A percentile compares a stretch with the other conserved stretches of the same genome.
Conservation (phyloP, 1,284 basidiomycete genomes). For the Violaceomyces palustris region DNA sequence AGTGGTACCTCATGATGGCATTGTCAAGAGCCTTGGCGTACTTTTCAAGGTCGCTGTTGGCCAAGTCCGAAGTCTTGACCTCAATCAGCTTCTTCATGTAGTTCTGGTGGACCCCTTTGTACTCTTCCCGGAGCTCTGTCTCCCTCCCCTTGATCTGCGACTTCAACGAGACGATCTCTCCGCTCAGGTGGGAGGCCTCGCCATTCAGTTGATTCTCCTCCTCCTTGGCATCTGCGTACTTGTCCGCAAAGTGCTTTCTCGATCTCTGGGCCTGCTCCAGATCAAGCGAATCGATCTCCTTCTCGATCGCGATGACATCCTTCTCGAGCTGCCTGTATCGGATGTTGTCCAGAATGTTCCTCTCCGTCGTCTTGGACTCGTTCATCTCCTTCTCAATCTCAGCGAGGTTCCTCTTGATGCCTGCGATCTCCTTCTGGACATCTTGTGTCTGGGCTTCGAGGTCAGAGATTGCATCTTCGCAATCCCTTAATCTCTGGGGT, state of each 20-base stretch:
- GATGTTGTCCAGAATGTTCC: conserved; percentile 79
- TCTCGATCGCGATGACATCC: conserved; percentile 66
- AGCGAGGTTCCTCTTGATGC: conserved; percentile 23
- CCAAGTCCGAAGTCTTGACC: conserved; percentile 63
- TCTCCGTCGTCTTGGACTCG: conserved; percentile 52
- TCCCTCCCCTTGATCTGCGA: conserved; percentile 58
- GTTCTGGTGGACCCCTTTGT: conserved; percentile 75
- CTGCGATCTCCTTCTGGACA: conserved; percentile 20
- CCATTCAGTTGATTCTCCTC: conserved; percentile 67
- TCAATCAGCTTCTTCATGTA: conserved; percentile 88
- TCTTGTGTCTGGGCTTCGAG: conserved; percentile 36
- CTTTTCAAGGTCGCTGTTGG: conserved; percentile 68
- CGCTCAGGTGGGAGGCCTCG: conserved; percentile 57
- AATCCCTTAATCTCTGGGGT: conserved; percentile 24
- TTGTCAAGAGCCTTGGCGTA: conserved; percentile 89
- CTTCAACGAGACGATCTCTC: conserved; percentile 39
- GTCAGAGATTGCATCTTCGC: conserved; percentile 33
- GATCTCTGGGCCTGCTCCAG: conserved; percentile 31
- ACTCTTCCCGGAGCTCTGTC: conserved; percentile 71
- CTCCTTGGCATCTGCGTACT: conserved; percentile 67
- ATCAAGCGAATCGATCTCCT: conserved; percentile 62
- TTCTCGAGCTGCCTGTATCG: conserved; percentile 67
- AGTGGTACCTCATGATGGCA: conserved; percentile 96
- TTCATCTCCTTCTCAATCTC: conserved; percentile 51
- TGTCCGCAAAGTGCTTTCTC: conserved; percentile 72